These are phyloP conservation scores for Russula ochroleuca DNA, from an alignment of 768 basidiomycete species.

Conservation along the genomic window DNA sequence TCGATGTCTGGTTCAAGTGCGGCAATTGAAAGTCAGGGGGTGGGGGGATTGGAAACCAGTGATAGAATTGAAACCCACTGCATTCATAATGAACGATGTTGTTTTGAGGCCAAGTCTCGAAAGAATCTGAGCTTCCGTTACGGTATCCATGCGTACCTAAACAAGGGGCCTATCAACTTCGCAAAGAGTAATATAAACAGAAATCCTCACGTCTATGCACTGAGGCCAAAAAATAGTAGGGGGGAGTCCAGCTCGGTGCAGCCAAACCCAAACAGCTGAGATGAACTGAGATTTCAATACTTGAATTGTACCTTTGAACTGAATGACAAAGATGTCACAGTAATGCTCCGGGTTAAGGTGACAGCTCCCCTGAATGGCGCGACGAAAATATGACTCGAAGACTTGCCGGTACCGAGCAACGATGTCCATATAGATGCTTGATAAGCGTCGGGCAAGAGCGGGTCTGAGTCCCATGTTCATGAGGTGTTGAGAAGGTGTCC, in stretches of 20 bases:
- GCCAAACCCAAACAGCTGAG: not conserved
- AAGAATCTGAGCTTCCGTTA: not conserved
- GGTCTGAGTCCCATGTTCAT: constrained; percentile 9
- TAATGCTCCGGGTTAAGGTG: not conserved
- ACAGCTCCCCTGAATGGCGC: not conserved
- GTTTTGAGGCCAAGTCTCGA: not conserved
- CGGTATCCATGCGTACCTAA: constrained; percentile 10
- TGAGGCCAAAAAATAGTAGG: not conserved
- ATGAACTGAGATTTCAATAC: not conserved
- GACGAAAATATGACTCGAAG: not conserved
- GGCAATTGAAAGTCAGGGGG: not conserved
- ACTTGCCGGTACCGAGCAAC: not conserved
- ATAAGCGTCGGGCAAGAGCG: not conserved
- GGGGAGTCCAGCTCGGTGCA: not conserved
- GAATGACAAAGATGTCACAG: not conserved
- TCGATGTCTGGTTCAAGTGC: not conserved
- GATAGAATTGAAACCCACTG: not conserved
- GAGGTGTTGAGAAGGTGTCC: not conserved
- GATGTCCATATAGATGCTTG: not conserved
- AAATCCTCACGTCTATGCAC: not conserved
- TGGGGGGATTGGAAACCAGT: not conserved
- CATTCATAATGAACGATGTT: too few species aligned
- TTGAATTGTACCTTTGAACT: not conserved
- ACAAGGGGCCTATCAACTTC: too few species aligned
- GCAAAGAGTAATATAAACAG: too few species aligned